phyloP scores from a whole-genome alignment of 257 asterid genomes.

The Ilex asprella region DNA sequence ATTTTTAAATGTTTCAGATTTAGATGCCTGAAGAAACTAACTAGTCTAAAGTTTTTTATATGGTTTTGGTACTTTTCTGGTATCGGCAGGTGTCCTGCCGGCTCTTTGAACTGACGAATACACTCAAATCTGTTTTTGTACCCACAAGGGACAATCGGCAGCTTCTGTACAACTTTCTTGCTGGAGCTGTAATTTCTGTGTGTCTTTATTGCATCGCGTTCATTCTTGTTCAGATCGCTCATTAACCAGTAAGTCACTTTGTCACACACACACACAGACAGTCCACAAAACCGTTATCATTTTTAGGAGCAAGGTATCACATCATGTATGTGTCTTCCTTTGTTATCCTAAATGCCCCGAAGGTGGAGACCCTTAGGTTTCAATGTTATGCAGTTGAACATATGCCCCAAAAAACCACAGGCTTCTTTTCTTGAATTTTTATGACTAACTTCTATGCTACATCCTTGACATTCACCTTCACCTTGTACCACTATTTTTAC shows the following conservation, averaged over 20 bases:
- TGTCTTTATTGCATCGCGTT: conserved; percentile 54
- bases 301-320: not conserved
- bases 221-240: conserved; percentile 69
- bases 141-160: conserved; percentile 70
- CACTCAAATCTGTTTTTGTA: conserved; percentile 68
- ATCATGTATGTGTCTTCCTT: no score
- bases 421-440: not conserved
- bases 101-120: conserved; percentile 84
- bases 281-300: conserved; percentile 1
- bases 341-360: no score
- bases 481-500: not conserved
- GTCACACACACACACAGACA: not conserved
- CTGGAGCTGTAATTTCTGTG: conserved; percentile 48
- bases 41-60: not conserved
- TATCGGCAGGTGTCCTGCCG: conserved; percentile 65
- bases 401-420: no score
- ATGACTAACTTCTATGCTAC: not conserved
- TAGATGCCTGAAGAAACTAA: not conserved
- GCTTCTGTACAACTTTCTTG: conserved; percentile 54
- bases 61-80: conserved; percentile 4
- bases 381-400: no score
- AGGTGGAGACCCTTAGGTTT: no score
- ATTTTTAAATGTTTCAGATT: not conserved
- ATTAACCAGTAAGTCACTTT: conserved; percentile 38
- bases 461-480: not conserved